These are phyloP conservation scores for Niebla homalea DNA, from an alignment of 495 filamentous ascomycete species.

Conservation along the genomic window DNA sequence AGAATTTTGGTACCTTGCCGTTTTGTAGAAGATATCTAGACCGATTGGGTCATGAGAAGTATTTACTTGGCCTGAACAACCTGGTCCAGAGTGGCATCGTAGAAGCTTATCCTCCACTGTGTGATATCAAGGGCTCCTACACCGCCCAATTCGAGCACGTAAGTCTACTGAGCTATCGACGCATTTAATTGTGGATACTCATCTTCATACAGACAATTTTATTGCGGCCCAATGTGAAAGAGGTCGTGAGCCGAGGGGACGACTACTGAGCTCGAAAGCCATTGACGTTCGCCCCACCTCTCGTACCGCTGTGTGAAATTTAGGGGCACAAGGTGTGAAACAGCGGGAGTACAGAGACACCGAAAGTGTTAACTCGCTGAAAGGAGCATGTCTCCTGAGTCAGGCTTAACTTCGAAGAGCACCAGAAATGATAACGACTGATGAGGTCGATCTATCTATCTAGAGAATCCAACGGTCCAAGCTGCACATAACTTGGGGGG, in stretches of 20 bases:
- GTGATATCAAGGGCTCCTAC: slow-evolving; percentile 43
- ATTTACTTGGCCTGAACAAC: slow-evolving; percentile 42
- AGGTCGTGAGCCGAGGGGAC: slow-evolving; percentile 37
- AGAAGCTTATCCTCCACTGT: slow-evolving; percentile 38
- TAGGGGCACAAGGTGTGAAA: too few relatives aligned
- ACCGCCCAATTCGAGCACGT: slow-evolving; percentile 52
- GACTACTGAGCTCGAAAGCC: slow-evolving; percentile 26
- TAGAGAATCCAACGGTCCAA: too few relatives aligned
- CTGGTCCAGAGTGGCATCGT: slow-evolving; percentile 41
- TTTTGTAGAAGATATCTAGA: slow-evolving; percentile 53
- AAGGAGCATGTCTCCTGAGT: too few relatives aligned
- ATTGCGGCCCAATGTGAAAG: slow-evolving; percentile 33
- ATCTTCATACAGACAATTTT: slow-evolving; percentile 29
- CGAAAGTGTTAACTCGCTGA: too few relatives aligned
- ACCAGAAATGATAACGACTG: too few relatives aligned
- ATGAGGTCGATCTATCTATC: too few relatives aligned
- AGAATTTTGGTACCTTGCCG: slow-evolving; percentile 50
- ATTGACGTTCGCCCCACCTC: too few relatives aligned
- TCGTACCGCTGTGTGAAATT: too few relatives aligned
- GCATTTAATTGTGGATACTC: slow-evolving; percentile 2
- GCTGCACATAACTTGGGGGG: too few relatives aligned
- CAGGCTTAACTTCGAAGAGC: too few relatives aligned
- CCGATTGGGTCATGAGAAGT: slow-evolving; percentile 46
- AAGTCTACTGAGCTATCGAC: slow-evolving; percentile 15
- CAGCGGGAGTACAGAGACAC: too few relatives aligned